Base-by-base conservation (phyloP, 805 yeast genomes). In the Lipomyces kockii region DNA sequence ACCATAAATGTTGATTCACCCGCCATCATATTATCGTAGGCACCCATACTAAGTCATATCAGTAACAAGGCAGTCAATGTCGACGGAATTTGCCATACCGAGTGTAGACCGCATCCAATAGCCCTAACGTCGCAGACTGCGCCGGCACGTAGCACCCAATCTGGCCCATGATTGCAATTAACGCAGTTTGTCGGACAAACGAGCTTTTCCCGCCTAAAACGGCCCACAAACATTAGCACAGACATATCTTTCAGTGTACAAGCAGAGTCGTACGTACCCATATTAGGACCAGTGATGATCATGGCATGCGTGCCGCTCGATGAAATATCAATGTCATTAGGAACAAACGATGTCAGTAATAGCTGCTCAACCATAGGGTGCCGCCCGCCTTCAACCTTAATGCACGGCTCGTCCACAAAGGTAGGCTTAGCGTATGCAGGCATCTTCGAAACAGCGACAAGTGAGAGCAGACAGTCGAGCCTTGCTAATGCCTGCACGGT, bases 1-100 rank as follows among this genome's bases (percentile, higher is more conserved):
- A 88, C 87, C 87, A 88, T 88, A 75, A 93, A 92, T 0, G 97
- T 92, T 0, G 97, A 90, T 72, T 90, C 86, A 1, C 95, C 94
- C 27, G 81, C 81, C 60, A 91, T 72, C 57, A 92, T 81, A 73
- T 91, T 86, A 78, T 92, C 98, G 51, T 85, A 83, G 0, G 97
- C 95, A 0, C 97, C 97, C 87, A 91, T 89, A 58, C 95, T 79
- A 2, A 84, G 79, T 65, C 76, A 80, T 1, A 86, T 39, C 25
- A 22, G 20, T 20, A 12, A 34, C 11, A 14, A 25, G n/a, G 11
- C 52, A 6, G 12, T 46, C 9, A 27, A 51, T 39, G 8, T 25
- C 32, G 9, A 54, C 11, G 20, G 29, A 51, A 2, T 12, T 7
- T 20, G 34, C 51, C 64, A 9, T 43, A 62, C 22, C 83, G 72